Conservation (phyloP, 768 basidiomycete genomes). For the Serendipita indica region DNA sequence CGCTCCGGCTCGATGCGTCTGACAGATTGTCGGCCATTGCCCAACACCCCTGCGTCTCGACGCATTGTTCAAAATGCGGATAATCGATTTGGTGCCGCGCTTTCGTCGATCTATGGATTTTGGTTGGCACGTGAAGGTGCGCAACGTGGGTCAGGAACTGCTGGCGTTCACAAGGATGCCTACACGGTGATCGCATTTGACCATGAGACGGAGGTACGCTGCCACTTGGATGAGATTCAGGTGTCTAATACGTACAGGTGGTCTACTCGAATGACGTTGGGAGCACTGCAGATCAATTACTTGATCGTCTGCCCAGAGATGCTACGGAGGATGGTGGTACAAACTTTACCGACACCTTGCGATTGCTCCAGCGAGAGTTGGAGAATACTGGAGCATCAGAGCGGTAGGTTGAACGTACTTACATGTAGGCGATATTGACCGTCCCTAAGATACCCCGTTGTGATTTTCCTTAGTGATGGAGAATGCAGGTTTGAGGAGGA, state of each 20-base stretch:
- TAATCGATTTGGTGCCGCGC: slow-evolving; percentile 47
- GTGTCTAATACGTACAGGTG: not conserved
- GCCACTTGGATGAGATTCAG: too few species aligned
- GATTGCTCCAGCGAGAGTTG: slow-evolving; percentile 26
- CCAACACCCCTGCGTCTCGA: slow-evolving; percentile 28
- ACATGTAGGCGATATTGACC: not conserved
- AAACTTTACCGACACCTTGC: slow-evolving; percentile 30
- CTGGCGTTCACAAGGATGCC: slow-evolving; percentile 26
- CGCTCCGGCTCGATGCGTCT: slow-evolving; percentile 36
- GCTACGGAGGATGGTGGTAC: slow-evolving; percentile 26
- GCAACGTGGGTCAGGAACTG: slow-evolving; percentile 13
- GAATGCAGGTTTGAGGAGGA: slow-evolving; percentile 29
- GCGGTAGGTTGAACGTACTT: slow-evolving; percentile 22
- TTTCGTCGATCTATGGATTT: slow-evolving; percentile 39
- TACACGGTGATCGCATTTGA: slow-evolving; percentile 45
- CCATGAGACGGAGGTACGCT: not conserved
- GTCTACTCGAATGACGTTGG: slow-evolving; percentile 29
- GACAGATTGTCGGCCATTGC: slow-evolving; percentile 32
- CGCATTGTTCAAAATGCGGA: slow-evolving; percentile 26
- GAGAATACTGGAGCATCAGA: slow-evolving; percentile 36
- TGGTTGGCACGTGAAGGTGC: slow-evolving; percentile 38
- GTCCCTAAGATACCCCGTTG: slow-evolving; percentile 29
- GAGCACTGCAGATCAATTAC: slow-evolving; percentile 31
- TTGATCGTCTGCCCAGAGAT: slow-evolving; percentile 26
- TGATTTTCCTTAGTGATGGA: slow-evolving; percentile 46